Evolutionary conservation across 768 basidiomycete species (phyloP).

Genomic region (Tremella yokohamensis): DNA sequence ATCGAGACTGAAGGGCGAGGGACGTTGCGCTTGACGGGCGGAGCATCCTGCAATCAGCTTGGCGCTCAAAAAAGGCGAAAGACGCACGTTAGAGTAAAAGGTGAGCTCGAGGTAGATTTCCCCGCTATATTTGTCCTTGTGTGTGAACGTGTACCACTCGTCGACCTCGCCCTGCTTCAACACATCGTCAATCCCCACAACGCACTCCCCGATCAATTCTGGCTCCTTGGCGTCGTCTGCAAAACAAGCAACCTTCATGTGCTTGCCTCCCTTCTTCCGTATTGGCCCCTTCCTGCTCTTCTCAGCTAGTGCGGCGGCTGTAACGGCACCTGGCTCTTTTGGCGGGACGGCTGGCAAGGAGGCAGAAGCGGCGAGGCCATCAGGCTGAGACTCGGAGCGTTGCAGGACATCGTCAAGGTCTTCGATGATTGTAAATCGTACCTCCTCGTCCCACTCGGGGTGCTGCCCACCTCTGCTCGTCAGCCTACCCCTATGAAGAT

Average conservation of each 20-base stretch:
- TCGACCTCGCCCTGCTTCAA: conserved; percentile 86
- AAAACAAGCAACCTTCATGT: conserved; percentile 71
- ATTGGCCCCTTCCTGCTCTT: conserved; percentile 38
- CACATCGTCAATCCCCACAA: conserved; percentile 71
- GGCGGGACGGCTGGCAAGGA: conserved; percentile 9
- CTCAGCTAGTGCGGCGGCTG: conserved; percentile 34
- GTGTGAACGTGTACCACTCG: conserved; percentile 87
- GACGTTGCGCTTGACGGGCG: conserved; percentile 40
- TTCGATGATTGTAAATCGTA: conserved; percentile 72
- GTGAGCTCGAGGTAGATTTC: conserved; percentile 92
- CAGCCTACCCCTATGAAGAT: background rate
- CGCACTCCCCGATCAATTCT: conserved; percentile 71
- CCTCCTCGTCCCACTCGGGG: conserved; percentile 87
- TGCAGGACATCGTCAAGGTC: conserved; percentile 51
- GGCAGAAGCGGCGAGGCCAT: conserved; percentile 19
- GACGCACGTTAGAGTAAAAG: conserved; percentile 66
- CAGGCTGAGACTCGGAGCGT: conserved; percentile 33
- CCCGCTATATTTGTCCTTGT: conserved; percentile 75
- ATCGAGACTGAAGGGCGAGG: conserved; percentile 26
- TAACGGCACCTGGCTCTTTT: conserved; percentile 31
- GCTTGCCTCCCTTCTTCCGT: conserved; percentile 50
- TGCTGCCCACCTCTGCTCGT: conserved; percentile 73
- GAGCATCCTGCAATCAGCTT: conserved; percentile 28
- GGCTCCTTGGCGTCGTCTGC: conserved; percentile 75
- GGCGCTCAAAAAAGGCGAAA: background rate